Evolutionary conservation across 2,329 filamentous ascomycete genomes (phyloP), one percentile per base, ranked within the genome.

Genomic region (Xenoacremonium recifei): DNA sequence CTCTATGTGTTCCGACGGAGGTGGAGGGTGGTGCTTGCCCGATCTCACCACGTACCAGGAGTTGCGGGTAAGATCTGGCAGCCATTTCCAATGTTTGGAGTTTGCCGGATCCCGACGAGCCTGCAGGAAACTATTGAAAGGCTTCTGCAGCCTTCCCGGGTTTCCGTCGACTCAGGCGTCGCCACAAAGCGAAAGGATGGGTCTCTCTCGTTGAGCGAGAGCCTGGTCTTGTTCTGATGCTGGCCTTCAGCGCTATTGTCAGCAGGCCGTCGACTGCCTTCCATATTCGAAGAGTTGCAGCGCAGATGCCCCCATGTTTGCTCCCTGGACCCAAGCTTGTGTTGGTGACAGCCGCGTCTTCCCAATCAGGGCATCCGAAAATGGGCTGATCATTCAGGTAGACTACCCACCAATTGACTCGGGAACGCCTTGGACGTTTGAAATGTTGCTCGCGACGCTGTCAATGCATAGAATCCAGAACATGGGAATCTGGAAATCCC

Each of bases 241-340:
- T 32, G 6, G 15, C 6, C 15, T 10, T 15, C 7, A 16, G 15
- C 6, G 10, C 30, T 32, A 16, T 6, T 7, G 15, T 10, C 9
- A 6, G 10, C 10, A 16, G 30, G 15, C 9, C 10, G 30, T 7
- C 15, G 23, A 27, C 23, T 27, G 30, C 15, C 15, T 32, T 32
- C 30, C 30, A 32, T 7, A 32, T 32, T 32, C 30, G 30, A 32
- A 32, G 30, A 32, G 10, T 16, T 32, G 30, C 30, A 32, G 30
- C 30, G 10, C 10, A 7, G 15, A 32, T 10, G 15, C 9, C 16
- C 30, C 9, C 10, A 13, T 27, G 9, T 15, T 10, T 15, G 9
- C 9, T 16, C 30, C 15, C 9, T 32, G 10, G 7, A 7, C 30
- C 15, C 15, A 16, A 16, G 9, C 30, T 32, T 15, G 16, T 32